A percentile compares a stretch with the other conserved stretches of the same genome.
Conservation (phyloP, 306 rosid genomes). For the Acacia acuminata region DNA sequence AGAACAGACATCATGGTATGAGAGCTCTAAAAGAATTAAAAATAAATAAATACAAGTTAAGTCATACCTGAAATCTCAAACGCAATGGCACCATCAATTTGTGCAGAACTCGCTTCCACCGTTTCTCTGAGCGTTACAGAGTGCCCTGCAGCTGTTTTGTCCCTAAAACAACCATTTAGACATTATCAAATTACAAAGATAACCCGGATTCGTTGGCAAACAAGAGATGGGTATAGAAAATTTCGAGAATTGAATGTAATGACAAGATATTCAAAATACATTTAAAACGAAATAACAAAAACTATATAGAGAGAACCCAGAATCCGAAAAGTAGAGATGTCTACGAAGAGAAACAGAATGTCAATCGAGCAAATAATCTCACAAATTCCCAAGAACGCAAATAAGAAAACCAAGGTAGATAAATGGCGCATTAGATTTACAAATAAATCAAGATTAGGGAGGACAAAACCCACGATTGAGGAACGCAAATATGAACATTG, state of each 20-base stretch:
- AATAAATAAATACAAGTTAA: background rate
- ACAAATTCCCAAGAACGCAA: background rate
- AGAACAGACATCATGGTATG: background rate
- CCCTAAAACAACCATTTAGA: conserved; percentile 60
- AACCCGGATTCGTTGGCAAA: conserved; percentile 20
- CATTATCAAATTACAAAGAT: conserved; percentile 40
- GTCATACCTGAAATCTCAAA: conserved; percentile 64
- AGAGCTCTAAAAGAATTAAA: background rate
- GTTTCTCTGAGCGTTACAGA: conserved; percentile 83
- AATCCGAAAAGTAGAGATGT: background rate
- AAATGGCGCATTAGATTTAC: background rate
- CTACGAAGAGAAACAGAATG: background rate
- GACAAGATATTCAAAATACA: background rate
- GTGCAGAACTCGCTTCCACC: conserved; percentile 69
- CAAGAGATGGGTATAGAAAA: background rate
- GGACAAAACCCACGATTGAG: conserved; percentile 84
- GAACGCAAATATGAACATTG: conserved; percentile 93
- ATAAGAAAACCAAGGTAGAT: background rate
- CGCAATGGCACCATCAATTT: conserved; percentile 67
- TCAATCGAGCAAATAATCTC: background rate
- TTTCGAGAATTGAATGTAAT: background rate
- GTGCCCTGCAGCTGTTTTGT: conserved; percentile 87
- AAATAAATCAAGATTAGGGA: background rate
- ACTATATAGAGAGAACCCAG: background rate
- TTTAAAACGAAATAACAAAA: background rate